Evolutionary conservation across 352 stramenopile genomes (phyloP).

Genomic region (Pythium biforme): DNA sequence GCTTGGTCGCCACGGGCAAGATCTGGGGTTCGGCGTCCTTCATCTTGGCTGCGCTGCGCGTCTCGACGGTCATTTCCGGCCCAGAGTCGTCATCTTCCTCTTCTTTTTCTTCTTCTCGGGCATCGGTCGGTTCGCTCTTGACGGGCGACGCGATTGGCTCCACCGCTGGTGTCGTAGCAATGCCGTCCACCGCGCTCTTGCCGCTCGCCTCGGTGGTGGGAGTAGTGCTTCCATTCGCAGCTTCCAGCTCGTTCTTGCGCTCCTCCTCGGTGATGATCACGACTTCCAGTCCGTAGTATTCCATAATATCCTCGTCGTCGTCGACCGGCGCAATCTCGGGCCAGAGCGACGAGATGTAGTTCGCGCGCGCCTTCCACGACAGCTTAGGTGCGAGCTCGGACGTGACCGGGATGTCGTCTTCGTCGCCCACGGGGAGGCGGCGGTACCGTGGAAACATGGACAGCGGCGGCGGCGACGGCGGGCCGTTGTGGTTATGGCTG

Average conservation of each 20-base stretch:
- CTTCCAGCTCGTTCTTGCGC: slow-evolving; percentile 36
- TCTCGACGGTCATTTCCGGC: slow-evolving; percentile 46
- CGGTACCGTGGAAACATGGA: slow-evolving; percentile 48
- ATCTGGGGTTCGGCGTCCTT: slow-evolving; percentile 50
- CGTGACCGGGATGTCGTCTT: slow-evolving; percentile 38
- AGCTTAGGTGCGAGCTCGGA: slow-evolving; percentile 38
- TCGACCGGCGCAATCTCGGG: slow-evolving; percentile 58
- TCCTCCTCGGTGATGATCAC: slow-evolving; percentile 70
- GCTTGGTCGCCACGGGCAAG: slow-evolving; percentile 58
- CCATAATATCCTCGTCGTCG: slow-evolving; percentile 67
- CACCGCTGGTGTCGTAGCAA: neutral
- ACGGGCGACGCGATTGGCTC: slow-evolving; percentile 18
- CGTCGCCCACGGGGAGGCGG: slow-evolving; percentile 30
- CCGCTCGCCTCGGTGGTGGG: slow-evolving; percentile 1
- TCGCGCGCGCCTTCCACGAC: slow-evolving; percentile 53
- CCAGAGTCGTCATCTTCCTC: slow-evolving; percentile 22
- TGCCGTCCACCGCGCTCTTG: neutral
- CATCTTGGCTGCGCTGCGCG: slow-evolving; percentile 45
- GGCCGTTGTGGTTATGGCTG: neutral
- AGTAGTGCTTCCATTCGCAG: slow-evolving; percentile 12
- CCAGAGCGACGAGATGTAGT: slow-evolving; percentile 73
- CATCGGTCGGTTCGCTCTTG: slow-evolving; percentile 15
- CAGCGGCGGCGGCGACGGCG: slow-evolving; percentile 3
- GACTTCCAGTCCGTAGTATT: slow-evolving; percentile 79
- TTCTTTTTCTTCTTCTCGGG: slow-evolving; percentile 16